Evolutionary conservation across 768 basidiomycete species (phyloP).

Genomic region (Mycena leptocephala): DNA sequence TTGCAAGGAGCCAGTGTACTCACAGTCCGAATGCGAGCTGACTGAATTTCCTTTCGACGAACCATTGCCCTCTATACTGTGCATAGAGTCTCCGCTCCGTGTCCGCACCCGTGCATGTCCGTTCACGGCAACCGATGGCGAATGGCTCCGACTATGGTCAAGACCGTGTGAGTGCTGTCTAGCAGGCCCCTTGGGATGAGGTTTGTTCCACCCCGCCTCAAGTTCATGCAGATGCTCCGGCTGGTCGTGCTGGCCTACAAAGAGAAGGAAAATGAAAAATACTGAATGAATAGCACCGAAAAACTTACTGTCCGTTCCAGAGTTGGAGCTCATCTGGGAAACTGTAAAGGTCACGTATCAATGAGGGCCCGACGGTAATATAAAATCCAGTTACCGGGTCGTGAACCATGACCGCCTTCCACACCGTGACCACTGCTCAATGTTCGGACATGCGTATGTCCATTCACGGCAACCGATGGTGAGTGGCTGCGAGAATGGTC

Average conservation of each 20-base stretch:
- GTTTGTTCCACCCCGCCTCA: slow-evolving; percentile 66
- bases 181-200: slow-evolving; percentile 33
- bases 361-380: not conserved
- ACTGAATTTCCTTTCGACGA: slow-evolving; percentile 63
- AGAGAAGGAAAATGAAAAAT: not conserved
- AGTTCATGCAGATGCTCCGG: slow-evolving; percentile 53
- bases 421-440: no score
- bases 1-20: slow-evolving; percentile 40
- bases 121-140: slow-evolving; percentile 42
- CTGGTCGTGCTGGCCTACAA: slow-evolving; percentile 36
- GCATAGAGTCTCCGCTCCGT: slow-evolving; percentile 59
- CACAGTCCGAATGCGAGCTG: slow-evolving; percentile 70
- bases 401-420: no score
- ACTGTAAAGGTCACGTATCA: slow-evolving; percentile 22
- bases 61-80: slow-evolving; percentile 57
- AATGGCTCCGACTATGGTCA: slow-evolving; percentile 40
- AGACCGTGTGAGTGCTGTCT: slow-evolving; percentile 36
- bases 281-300: not conserved
- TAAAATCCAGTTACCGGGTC: slow-evolving; percentile 18
- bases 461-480: slow-evolving; percentile 42
- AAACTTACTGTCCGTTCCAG: slow-evolving; percentile 32
- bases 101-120: slow-evolving; percentile 42
- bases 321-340: slow-evolving; percentile 34
- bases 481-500: slow-evolving; percentile 42
- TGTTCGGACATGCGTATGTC: slow-evolving; percentile 40